Base-by-base conservation (phyloP, 306 rosid species). In the Leucaena leucocephala region DNA sequence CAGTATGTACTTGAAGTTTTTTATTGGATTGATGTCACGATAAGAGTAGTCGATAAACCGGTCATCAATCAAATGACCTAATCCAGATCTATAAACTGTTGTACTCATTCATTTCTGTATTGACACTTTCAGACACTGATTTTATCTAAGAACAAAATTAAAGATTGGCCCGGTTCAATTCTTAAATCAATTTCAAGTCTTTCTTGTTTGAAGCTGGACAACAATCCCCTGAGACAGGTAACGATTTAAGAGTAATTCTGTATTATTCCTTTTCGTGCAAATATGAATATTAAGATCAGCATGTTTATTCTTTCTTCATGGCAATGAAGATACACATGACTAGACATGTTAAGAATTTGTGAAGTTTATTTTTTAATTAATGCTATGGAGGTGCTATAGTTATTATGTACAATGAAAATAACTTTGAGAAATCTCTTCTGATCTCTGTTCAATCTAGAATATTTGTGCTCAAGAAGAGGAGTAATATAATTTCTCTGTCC, bases 141-240 rank as follows among this genome's bases (percentile, higher is more conserved):
- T 82, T 85, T 92, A 74, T 92, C 98, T 45, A 87, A 89, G 88
- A 94, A 94, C 89, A 91, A 85, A 88, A 83, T 94, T 78, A 81
- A 84, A 81, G 97, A 92, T 57, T 94, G 98, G 97, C 97, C 97
- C 39, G 86, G 91, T 80, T 86, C 91, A 85, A 78, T 94, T 79
- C 85, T 94, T 65, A 87, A 78, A 83, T 79, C 90, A 17, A 90
- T 94, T 78, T 76, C 87, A 21, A 88, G 86, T 78, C 91, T 94
- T 50, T 39, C 80, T 74, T 88, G 95, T 84, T 89, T 94, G 87
- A 94, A 94, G 90, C 87, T 94, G 84, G 98, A 91, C 78, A 79
- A 85, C 83, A 94, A 94, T 85, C 92, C 87, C 75, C 89, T 91
- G 45, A 76, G 76, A 82, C 89, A 88, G 97, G 98, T 94, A 87